Evolutionary conservation across 106 monocot genomes (phyloP), one percentile per base, ranked within the genome.

Genomic region (Ottelia alismoides): DNA sequence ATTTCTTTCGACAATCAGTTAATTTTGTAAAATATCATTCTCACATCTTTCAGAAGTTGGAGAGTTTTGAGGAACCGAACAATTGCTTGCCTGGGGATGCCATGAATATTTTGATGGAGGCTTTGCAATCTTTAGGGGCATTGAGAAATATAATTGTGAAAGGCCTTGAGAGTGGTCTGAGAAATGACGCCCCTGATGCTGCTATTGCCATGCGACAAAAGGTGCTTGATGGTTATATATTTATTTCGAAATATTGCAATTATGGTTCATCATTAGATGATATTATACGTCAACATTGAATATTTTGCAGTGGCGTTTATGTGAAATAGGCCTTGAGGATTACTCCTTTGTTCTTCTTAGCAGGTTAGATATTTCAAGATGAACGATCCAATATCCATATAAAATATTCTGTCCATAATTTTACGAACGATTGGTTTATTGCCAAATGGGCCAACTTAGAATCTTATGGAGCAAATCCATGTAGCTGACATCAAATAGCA

Each of bases 131-230:
- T 43, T 65, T 94, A 51, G 76, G 77, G 46, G 53, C 53, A 51
- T 52, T 94, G 68, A 80, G 93, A 60, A 70, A 65, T 32, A 1
- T 61, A 26, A 71, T 94, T 53, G 75, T 75, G 14, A 94, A 78
- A 72, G 75, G 81, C 45, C 88, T 94, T 75, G 76, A 81, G 70
- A 94, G 88, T 72, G 93, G 93, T 45, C 72, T 88, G 58, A 69
- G 93, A 69, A 94, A 94, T 78, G 93, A 94, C 73, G 93, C 93
- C 27, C 70, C 88, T 62, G 93, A 94, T 84, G 27, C 72, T 75
- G 84, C 93, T 35, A 84, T 94, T 64, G 93, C 93, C 40, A 94
- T 84, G 88, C 83, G 93, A 20, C 93, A 94, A 45, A 94, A 88
- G 82, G 92, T 86, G 19, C 20, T 60, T 52, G 19, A 44, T 43